Conservation (phyloP, 768 basidiomycete species). For the Lentinula boryana region DNA sequence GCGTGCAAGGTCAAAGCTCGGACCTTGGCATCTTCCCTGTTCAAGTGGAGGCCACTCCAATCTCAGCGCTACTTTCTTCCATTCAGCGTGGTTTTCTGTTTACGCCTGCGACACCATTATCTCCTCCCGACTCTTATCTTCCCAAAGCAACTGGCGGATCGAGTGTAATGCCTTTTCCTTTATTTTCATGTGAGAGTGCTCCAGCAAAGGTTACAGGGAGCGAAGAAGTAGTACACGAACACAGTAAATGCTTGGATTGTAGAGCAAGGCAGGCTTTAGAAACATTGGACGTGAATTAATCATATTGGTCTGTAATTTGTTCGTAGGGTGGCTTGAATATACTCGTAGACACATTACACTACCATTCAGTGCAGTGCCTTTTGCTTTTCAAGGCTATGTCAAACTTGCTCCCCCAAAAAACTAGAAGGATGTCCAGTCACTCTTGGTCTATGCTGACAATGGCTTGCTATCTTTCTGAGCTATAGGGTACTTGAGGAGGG, state of each 20-base stretch:
- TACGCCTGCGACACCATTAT: conserved; percentile 34
- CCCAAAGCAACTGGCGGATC: background rate
- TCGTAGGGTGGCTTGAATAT: background rate
- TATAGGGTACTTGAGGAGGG: conserved; percentile 8
- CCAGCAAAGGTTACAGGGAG: background rate
- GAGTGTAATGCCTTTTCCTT: background rate
- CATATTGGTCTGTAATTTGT: too few relatives aligned
- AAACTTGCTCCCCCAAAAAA: too few relatives aligned
- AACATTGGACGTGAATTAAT: background rate
- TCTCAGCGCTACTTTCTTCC: conserved; percentile 33
- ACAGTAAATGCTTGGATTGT: background rate
- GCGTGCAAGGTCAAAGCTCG: background rate
- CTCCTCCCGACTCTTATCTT: conserved; percentile 32
- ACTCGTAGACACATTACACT: too few relatives aligned
- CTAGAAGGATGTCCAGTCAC: background rate
- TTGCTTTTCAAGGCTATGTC: too few relatives aligned
- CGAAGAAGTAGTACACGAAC: background rate
- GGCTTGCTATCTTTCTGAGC: conserved; percentile 38
- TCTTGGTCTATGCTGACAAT: conserved; percentile 21
- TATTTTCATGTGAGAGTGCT: background rate
- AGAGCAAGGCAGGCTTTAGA: background rate
- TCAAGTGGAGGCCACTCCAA: conserved; percentile 28
- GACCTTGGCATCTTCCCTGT: background rate
- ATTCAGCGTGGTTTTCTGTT: conserved; percentile 44
- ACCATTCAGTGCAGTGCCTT: background rate